Conservation (phyloP, 352 stramenopile species). For the Phytophthora brassicae region DNA sequence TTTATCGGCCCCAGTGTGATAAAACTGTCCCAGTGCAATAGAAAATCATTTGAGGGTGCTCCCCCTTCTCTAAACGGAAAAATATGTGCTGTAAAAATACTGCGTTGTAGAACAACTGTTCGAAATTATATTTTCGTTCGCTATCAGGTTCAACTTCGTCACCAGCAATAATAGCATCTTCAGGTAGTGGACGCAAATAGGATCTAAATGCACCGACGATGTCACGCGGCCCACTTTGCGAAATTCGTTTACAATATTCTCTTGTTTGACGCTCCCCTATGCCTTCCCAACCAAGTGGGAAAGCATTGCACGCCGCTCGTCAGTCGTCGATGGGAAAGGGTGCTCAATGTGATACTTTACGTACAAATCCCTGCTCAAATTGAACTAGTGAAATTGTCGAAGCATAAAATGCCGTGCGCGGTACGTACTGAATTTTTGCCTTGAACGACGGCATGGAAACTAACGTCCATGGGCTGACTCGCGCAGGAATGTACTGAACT, state of each 20-base stretch:
- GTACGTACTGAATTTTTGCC: not conserved
- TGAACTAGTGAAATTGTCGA: not conserved
- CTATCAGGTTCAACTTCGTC: not conserved
- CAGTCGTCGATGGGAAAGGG: not conserved
- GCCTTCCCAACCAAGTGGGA: not conserved
- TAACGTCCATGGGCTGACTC: slow-evolving; percentile 6
- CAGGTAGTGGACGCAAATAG: not conserved
- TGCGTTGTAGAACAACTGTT: not conserved
- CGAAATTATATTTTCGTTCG: not conserved
- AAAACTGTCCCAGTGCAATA: too few species aligned
- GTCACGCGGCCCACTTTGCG: not conserved
- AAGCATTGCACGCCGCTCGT: not conserved
- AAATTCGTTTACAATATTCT: not conserved
- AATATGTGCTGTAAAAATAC: not conserved
- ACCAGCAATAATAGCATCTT: not conserved
- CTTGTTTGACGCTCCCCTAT: not conserved
- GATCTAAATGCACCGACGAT: not conserved
- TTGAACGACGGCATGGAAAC: slow-evolving; percentile 8
- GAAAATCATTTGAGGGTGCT: too few species aligned
- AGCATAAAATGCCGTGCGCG: not conserved
- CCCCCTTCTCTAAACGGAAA: not conserved
- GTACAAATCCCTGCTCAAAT: not conserved
- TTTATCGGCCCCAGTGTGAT: too few species aligned
- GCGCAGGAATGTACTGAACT: slow-evolving; percentile 1
- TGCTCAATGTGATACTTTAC: not conserved